Percentiles rank a stretch among this genome's conserved stretches.
Evolutionary conservation across 768 basidiomycete species (phyloP).

Genomic region (Pleurotus platypus): DNA sequence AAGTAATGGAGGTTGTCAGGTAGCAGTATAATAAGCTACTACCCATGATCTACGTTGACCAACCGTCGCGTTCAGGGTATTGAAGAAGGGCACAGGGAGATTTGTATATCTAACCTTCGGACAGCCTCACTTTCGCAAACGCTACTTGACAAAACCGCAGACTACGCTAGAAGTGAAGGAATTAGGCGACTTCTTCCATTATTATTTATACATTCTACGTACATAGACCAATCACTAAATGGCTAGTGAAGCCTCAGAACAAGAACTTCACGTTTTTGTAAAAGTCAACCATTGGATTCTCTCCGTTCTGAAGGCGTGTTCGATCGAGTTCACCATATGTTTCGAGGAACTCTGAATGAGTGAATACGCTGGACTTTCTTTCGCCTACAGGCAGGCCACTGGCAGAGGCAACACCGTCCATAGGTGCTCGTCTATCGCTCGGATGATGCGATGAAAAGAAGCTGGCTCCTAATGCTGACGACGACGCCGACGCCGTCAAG

Average conservation of each 20-base stretch:
- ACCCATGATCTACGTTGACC: neutral
- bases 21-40: conserved; percentile 19
- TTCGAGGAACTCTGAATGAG: conserved; percentile 85
- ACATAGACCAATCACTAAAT: conserved; percentile 20
- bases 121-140: conserved; percentile 82
- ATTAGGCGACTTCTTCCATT: conserved; percentile 80
- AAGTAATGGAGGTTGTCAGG: conserved; percentile 77
- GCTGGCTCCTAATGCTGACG: conserved; percentile 49
- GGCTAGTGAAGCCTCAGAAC: conserved; percentile 43
- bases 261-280: conserved; percentile 94
- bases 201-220: conserved; percentile 71
- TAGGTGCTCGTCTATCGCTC: conserved; percentile 52
- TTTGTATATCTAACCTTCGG: conserved; percentile 87
- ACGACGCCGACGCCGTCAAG: conserved; percentile 42
- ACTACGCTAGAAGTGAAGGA: conserved; percentile 65
- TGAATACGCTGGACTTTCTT: conserved; percentile 79
- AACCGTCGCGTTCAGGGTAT: conserved; percentile 40
- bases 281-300: conserved; percentile 85
- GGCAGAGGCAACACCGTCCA: conserved; percentile 70
- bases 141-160: conserved; percentile 53
- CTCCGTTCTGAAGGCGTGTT: conserved; percentile 75
- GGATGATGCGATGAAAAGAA: conserved; percentile 73
- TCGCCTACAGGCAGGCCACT: conserved; percentile 80
- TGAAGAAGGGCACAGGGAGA: conserved; percentile 50
- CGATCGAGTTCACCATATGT: conserved; percentile 73